phyloP scores from a whole-genome alignment of 768 basidiomycete species.

The Russula sp. region DNA sequence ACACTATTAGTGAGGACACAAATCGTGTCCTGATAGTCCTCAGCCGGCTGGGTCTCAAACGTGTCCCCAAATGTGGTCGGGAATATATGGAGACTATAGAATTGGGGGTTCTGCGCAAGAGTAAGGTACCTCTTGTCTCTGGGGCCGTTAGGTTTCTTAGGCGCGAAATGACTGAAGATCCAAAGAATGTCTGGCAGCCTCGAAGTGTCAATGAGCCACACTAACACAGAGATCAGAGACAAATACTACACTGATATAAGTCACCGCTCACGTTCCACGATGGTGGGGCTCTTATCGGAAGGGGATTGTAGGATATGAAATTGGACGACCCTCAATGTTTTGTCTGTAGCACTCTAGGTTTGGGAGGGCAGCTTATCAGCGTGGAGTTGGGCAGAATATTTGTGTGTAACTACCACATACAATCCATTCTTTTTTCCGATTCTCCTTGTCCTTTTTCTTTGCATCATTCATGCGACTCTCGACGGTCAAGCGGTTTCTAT shows the following conservation, averaged over 20 bases:
- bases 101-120: constrained; percentile 13
- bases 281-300: background rate
- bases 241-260: background rate
- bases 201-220: background rate
- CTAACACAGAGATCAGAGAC: background rate
- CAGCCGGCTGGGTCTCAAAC: background rate
- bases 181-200: background rate
- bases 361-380: background rate
- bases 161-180: constrained; percentile 4
- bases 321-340: background rate
- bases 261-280: constrained; percentile 2
- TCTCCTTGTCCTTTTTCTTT: background rate
- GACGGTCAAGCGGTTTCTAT: background rate
- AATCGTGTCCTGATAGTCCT: background rate
- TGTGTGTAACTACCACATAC: background rate
- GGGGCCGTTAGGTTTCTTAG: too few relatives aligned
- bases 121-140: background rate
- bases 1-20: constrained; percentile 7
- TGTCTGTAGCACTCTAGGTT: background rate
- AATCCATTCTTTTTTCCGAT: background rate
- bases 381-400: background rate
- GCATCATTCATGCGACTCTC: background rate
- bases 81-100: background rate
- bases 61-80: background rate
- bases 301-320: background rate